Evolutionary conservation across 805 yeast species (phyloP).

Genomic region (Saccharomyces jurei): DNA sequence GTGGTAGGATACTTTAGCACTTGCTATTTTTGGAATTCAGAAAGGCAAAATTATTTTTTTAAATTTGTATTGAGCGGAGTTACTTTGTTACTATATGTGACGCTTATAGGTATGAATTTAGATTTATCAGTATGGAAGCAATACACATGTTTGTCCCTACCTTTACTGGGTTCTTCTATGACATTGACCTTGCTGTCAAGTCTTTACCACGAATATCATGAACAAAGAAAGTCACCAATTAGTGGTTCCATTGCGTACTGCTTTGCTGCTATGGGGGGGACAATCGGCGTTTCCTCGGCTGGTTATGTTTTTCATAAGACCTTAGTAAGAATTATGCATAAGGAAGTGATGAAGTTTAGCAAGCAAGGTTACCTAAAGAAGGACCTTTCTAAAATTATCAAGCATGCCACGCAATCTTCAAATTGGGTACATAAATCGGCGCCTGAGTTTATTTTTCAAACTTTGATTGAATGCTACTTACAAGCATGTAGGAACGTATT

Average conservation of each 20-base stretch:
- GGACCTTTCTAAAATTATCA: conserved; percentile 38
- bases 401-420: conserved; percentile 47
- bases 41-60: conserved; percentile 51
- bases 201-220: conserved; percentile 63
- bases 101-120: conserved; percentile 20
- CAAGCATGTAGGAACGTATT: conserved; percentile 48
- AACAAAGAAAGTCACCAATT: conserved; percentile 53
- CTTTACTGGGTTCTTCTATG: conserved; percentile 50
- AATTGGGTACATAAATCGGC: conserved; percentile 44
- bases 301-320: conserved; percentile 52
- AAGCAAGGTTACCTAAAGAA: conserved; percentile 32
- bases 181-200: conserved; percentile 57
- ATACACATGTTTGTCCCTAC: conserved; percentile 37
- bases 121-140: conserved; percentile 35
- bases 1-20: conserved; percentile 56
- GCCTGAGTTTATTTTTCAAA: conserved; percentile 42
- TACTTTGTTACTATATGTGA: conserved; percentile 15
- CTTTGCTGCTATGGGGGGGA: conserved; percentile 80
- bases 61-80: conserved; percentile 36
- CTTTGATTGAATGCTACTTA: conserved; percentile 45
- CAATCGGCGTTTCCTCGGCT: conserved; percentile 66
- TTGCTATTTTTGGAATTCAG: conserved; percentile 54
- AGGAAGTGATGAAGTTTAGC: conserved; percentile 27
- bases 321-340: conserved; percentile 27
- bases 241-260: conserved; percentile 88